These are phyloP conservation scores for Xylaria acuta DNA, from an alignment of 495 filamentous ascomycete genomes.

Conservation along the genomic window DNA sequence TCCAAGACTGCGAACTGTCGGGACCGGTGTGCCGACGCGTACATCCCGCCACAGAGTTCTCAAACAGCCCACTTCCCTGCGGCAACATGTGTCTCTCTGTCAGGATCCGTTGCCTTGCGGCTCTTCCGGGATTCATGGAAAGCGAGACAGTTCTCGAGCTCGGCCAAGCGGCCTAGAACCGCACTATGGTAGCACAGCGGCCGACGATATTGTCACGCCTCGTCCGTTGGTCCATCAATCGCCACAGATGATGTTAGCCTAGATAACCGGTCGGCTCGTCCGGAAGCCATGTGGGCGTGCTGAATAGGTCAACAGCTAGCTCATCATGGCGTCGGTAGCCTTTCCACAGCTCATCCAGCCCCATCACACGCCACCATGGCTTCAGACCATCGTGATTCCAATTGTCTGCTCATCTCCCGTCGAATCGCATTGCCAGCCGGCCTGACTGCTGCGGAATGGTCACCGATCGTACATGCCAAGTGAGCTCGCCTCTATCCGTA, in stretches of 20 bases:
- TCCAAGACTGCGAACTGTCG: not conserved
- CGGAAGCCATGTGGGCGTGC: slow-evolving; percentile 2
- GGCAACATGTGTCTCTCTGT: not conserved
- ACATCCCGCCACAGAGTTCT: not conserved
- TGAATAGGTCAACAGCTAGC: not conserved
- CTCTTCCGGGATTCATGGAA: not conserved
- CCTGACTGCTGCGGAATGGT: not conserved
- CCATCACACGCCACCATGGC: not conserved
- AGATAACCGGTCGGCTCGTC: slow-evolving; percentile 2
- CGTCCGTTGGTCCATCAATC: not conserved
- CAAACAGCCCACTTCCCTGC: not conserved
- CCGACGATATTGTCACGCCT: not conserved
- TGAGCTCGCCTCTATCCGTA: not conserved
- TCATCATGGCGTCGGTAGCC: not conserved
- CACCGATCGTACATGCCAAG: slow-evolving; percentile 17
- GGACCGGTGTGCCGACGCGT: not conserved
- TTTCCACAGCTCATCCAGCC: not conserved
- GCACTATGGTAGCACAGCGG: not conserved
- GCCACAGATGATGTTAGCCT: not conserved
- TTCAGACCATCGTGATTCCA: not conserved
- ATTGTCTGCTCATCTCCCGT: not conserved
- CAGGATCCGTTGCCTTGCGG: not conserved
- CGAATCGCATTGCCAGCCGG: not conserved
- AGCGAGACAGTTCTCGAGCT: not conserved
- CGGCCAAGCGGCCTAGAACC: not conserved